Evolutionary conservation across 2,329 filamentous ascomycete genomes (phyloP).

Genomic region (Aphanoascus verrucosus): DNA sequence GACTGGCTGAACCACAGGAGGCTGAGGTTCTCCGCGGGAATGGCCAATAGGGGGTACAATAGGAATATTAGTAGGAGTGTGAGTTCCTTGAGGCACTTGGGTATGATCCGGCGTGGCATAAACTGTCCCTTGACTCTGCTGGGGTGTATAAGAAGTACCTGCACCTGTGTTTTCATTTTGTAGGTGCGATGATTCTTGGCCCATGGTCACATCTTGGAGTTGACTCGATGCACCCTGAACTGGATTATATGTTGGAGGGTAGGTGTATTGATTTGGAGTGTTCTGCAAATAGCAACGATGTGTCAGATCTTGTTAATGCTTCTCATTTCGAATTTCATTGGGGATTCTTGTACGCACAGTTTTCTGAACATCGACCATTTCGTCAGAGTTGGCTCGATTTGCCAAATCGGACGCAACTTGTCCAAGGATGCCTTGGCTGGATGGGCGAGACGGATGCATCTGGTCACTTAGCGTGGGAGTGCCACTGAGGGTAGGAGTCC

Average conservation of each 20-base stretch:
- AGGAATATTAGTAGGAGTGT: background rate
- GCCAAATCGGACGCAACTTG: slow-evolving; percentile 16
- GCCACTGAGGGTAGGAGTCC: slow-evolving; percentile 11
- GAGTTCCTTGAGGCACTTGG: background rate
- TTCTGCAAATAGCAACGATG: background rate
- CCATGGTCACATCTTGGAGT: slow-evolving; percentile 9
- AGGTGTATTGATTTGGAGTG: slow-evolving; percentile 5
- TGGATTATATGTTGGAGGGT: slow-evolving; percentile 2
- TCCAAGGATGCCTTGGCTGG: slow-evolving; percentile 13
- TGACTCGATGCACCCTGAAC: slow-evolving; percentile 8
- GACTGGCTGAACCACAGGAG: slow-evolving; percentile 6
- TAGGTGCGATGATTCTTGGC: slow-evolving; percentile 5
- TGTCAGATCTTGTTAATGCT: background rate
- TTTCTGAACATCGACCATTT: slow-evolving; percentile 8
- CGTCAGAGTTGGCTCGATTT: slow-evolving; percentile 5
- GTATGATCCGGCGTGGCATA: slow-evolving; percentile 7
- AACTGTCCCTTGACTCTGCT: slow-evolving; percentile 2
- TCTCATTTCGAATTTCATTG: background rate
- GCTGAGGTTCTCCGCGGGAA: slow-evolving; percentile 1
- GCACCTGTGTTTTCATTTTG: slow-evolving; percentile 4
- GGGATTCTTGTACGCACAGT: slow-evolving; percentile 1
- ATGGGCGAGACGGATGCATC: slow-evolving; percentile 10
- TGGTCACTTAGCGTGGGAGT: slow-evolving; percentile 9
- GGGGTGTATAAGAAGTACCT: slow-evolving; percentile 8
- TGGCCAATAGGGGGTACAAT: background rate